Base-by-base conservation (phyloP, 148 eudicot genomes). In the Bassia scoparia region DNA sequence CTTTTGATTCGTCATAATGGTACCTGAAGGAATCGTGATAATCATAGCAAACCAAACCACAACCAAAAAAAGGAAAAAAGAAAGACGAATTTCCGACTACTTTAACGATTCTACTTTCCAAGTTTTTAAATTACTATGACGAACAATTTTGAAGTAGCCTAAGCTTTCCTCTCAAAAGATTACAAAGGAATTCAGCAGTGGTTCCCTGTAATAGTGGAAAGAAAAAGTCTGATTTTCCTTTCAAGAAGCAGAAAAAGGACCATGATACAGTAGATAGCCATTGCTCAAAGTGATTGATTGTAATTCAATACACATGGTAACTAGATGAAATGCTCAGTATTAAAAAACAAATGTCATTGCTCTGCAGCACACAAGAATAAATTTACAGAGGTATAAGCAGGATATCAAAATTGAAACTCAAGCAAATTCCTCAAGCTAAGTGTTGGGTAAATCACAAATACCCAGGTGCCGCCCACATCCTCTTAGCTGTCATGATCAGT, bases 1-100 rank as follows among this genome's bases (percentile, higher is more conserved):
- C 87, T 92, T 95, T 50, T 97, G 92, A 83, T 92, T 95, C 44
- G 99, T 95, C 97, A 95, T 95, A 64, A 95, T 92, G 72, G 97
- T 95, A 81, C 97, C 98, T 95, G 82, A 72, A 60, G 12, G 61
- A 23, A 71, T n/a, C 59, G 24, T 62, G 58, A 34, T 52, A 71
- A 66, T 67, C 54, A 79, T n/a, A 26, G n/a, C 20, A 5, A 58
- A 67, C 48, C 7, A 75, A 0, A 23, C 21, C 52, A 72, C 13
- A n/a, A 31, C 21, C 9, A 29, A 20, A 15, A 35, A 24, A 50
- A 43, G 8, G 0, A 34, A 21, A 34, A 34, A 54, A 0, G 5
- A n/a, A 54, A 54, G 26, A 31, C 20, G 46, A 41, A 41, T 41
- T 41, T 41, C 46, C 12, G 46, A 41, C 46, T n/a, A n/a, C n/a